Base-by-base conservation (phyloP, 345 rosid species). In the Bruguiera gymnorhiza region DNA sequence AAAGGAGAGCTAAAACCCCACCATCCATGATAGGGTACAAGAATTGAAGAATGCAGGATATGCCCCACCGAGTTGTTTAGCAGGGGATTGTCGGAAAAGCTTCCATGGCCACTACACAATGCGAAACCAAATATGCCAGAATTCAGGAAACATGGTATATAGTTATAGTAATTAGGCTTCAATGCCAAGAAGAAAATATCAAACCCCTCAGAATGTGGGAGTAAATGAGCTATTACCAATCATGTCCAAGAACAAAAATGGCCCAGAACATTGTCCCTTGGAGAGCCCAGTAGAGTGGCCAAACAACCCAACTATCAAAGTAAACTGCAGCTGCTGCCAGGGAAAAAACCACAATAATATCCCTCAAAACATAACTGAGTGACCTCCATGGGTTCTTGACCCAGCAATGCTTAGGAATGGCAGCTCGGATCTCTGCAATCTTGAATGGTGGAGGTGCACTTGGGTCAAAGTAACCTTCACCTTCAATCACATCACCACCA, bases 191-290 rank as follows among this genome's bases (percentile, higher is more conserved):
- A 19, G 11, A 29, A 23, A 37, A 27, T 16, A n/a, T 6, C 8
- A 13, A 68, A 55, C 10, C 13, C 59, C 16, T 0, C 20, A 26
- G 23, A 55, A 4, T 7, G 29, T n/a, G 13, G 21, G 11, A 8
- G 29, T 6, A 26, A 55, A 55, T 27, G 23, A 26, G 11, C 27
- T 7, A 39, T 56, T 77, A 72, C 73, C 80, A 77, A 23, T 77
- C 80, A 54, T 77, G 80, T 19, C 80, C 80, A 24, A 77, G 76
- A 19, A 77, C 80, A 52, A 77, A 77, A 69, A 77, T 58, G 5
- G 80, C 80, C 76, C 80, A 77, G 62, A 76, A 72, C 80, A 77
- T 67, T 8, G 80, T 77, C 0, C 80, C 80, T 62, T 77, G 73
- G 52, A 72, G 69, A 29, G 46, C 21, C 80, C 80, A 77, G 27